phyloP scores from a whole-genome alignment of 2,329 filamentous ascomycete species.

The Epichloe uncinata region DNA sequence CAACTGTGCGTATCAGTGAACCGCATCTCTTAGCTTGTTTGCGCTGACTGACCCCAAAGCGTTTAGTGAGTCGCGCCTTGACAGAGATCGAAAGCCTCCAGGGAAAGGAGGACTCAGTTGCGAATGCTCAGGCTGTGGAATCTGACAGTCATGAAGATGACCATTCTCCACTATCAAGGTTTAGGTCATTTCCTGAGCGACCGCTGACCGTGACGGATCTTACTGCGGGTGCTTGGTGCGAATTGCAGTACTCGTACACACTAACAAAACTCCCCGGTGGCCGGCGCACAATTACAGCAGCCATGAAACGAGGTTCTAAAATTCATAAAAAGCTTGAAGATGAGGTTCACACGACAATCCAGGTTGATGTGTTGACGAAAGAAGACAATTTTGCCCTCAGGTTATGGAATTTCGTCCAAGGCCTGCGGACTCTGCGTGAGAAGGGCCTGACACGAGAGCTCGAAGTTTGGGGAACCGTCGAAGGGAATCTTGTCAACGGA shows the following conservation, averaged over 20 bases:
- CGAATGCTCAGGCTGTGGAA: not conserved
- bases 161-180: constrained; percentile 56
- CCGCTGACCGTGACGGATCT: constrained; percentile 80
- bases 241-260: constrained; percentile 84
- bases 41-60: constrained; percentile 52
- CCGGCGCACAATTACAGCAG: constrained; percentile 57
- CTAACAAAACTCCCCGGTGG: constrained; percentile 60
- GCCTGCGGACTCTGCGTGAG: constrained; percentile 58
- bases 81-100: constrained; percentile 10
- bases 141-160: constrained; percentile 15
- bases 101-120: constrained; percentile 5
- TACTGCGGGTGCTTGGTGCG: constrained; percentile 85
- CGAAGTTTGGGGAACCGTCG: constrained; percentile 73
- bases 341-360: constrained; percentile 66
- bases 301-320: constrained; percentile 71
- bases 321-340: constrained; percentile 79
- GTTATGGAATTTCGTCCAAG: constrained; percentile 87
- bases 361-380: constrained; percentile 55
- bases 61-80: constrained; percentile 42
- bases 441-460: constrained; percentile 62
- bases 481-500: constrained; percentile 75
- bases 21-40: constrained; percentile 2
- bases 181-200: constrained; percentile 64
- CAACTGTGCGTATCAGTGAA: constrained; percentile 33
- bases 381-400: constrained; percentile 74